phyloP scores from a whole-genome alignment of 2,329 filamentous ascomycete species.

The Setomelanomma holmii region DNA sequence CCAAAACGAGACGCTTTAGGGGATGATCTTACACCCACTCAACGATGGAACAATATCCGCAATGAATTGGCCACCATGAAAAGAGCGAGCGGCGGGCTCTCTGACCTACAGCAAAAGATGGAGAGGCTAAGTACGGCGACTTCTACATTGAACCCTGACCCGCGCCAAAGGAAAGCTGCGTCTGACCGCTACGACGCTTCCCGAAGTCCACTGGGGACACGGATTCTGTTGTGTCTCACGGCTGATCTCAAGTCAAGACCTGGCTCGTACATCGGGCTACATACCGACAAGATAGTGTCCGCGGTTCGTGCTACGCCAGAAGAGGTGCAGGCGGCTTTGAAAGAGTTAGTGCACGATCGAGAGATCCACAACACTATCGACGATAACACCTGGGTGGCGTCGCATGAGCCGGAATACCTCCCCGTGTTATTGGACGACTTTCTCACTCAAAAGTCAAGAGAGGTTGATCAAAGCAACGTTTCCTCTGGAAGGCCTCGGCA shows the following conservation, averaged over 20 bases:
- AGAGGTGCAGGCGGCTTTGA: background rate
- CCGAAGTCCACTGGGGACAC: conserved; percentile 9
- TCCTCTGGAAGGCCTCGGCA: too few relatives aligned
- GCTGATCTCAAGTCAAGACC: conserved; percentile 17
- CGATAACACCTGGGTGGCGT: conserved; percentile 24
- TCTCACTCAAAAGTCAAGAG: background rate
- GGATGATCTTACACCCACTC: background rate
- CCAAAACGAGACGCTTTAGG: background rate
- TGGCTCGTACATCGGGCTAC: conserved; percentile 27
- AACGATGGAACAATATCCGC: conserved; percentile 5
- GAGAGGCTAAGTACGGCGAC: conserved; percentile 13
- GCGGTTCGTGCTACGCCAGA: conserved; percentile 1
- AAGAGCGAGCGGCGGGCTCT: conserved; percentile 1
- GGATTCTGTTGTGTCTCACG: conserved; percentile 16
- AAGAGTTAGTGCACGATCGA: conserved; percentile 6
- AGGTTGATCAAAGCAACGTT: too few relatives aligned
- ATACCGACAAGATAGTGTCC: conserved; percentile 10
- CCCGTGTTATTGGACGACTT: background rate
- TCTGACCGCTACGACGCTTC: background rate
- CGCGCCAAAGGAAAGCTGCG: background rate
- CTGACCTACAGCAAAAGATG: conserved; percentile 15
- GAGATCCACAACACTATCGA: conserved; percentile 25
- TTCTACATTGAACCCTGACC: background rate
- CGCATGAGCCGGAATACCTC: conserved; percentile 13
- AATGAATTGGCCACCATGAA: background rate